Evolutionary conservation across 2,329 filamentous ascomycete genomes (phyloP), one percentile per base, ranked within the genome.

Genomic region (Penicillium sp.): DNA sequence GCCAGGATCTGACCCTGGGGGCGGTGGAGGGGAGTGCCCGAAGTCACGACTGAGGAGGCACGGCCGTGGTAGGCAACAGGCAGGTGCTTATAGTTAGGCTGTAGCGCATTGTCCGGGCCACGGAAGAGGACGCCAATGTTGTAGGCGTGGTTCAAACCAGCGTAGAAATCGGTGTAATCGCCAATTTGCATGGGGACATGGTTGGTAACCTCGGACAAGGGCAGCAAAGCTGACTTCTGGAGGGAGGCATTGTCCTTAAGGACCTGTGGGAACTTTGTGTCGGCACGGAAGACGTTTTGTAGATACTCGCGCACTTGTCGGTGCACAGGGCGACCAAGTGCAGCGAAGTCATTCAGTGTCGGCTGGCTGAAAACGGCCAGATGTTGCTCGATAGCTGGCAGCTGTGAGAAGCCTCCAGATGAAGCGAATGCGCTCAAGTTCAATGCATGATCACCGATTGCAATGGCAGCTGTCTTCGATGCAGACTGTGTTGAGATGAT

Each of bases 91-190:
- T 94, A 95, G 71, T 93, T 94, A 29, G 88, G 87, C 71, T 92
- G 88, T 25, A 94, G 78, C 0, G 89, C 89, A 65, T 90, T 88
- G 41, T 84, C 80, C 0, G 86, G 82, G 0, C 88, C 89, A 43
- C 90, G 84, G 75, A 93, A 91, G 60, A 93, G 80, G 11, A 82
- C 80, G 4, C 89, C 89, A 16, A 88, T 82, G 57, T 87, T 88
- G 75, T 85, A 87, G 19, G 90, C 90, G 75, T 94, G 90, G 70
- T 92, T 88, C 62, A 87, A 77, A 15, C 90, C 90, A 10, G 88
- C 90, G 69, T 91, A 94, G 77, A 94, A 94, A 73, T 94, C 90
- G 1, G 90, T 91, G 72, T 93, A 94, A 72, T 93, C 90, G 27
- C 89, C 88, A 65, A 93, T 91, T 53, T 81, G 79, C 84, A 94